Conservation (phyloP, 2,329 filamentous ascomycete genomes). For the Pestalotiopsis sp. region DNA sequence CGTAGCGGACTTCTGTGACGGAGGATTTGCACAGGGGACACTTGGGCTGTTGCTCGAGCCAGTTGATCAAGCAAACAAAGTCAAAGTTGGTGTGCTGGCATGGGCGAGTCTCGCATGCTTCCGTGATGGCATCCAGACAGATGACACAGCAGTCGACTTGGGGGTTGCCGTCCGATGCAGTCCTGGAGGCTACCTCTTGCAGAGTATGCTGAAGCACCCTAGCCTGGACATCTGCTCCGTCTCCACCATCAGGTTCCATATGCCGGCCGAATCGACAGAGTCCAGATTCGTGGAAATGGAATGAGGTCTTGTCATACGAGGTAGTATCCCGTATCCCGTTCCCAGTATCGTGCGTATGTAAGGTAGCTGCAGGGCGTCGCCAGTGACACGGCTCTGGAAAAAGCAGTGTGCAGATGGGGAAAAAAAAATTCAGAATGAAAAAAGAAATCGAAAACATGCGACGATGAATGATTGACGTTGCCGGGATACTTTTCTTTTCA, state of each 20-base stretch:
- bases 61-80: constrained; percentile 81
- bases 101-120: constrained; percentile 72
- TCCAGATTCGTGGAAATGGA: not conserved
- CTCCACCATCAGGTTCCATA: constrained; percentile 31
- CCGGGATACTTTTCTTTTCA: not conserved
- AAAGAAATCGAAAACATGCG: not conserved
- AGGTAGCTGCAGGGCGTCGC: too few species aligned
- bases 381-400: too few species aligned
- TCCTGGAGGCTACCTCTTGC: constrained; percentile 37
- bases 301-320: not conserved
- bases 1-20: constrained; percentile 66
- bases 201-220: constrained; percentile 49
- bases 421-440: not conserved
- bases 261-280: not conserved
- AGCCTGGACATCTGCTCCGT: constrained; percentile 41
- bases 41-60: constrained; percentile 72
- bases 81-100: constrained; percentile 85
- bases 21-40: constrained; percentile 78
- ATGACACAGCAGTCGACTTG: constrained; percentile 73
- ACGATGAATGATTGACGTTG: not conserved
- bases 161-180: constrained; percentile 30
- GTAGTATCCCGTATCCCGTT: not conserved
- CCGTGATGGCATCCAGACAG: constrained; percentile 77
- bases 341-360: too few species aligned
- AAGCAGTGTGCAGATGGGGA: too few species aligned